Base-by-base conservation (phyloP, 352 stramenopile species). In the Albugo candida region DNA sequence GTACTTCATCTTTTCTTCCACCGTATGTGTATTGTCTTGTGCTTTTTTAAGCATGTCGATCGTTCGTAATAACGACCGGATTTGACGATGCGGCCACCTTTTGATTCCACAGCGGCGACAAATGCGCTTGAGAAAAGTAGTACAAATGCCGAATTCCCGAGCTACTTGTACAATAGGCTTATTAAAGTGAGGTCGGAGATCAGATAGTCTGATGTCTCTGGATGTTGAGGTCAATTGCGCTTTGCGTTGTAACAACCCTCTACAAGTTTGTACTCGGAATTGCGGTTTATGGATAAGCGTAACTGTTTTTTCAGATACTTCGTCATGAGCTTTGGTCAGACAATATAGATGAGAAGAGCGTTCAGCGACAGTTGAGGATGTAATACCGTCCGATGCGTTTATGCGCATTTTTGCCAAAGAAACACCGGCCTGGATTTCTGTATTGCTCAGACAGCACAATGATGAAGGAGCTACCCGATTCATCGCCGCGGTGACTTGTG, bases 51-150 rank as follows among this genome's bases (percentile, higher is more conserved):
- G 60, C 71, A 84, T 84, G 56, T 81, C 55, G 35, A 82, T 76
- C 21, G 72, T 82, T 16, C 72, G 62, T 31, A 59, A 64, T n/a
- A 84, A 51, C 36, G 72, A 84, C 1, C 67, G 65, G 44, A 82
- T 77, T 48, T 83, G 70, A 18, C 70, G 65, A 45, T 83, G 70
- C 21, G 70, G 70, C 67, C 70, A 80, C 14, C 70, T 60, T 49
- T 76, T 76, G 51, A 83, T 76, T 36, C 67, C 70, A 48, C 55
- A 68, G 8, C 66, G 65, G 0, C 71, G 68, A 39, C 71, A 83
- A 21, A 81, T 81, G 45, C 81, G 81, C 59, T 83, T 83, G 19
- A 83, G 54, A 36, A 82, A 80, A 4, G 72, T 81, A n/a, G 63
- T 82, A 56, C 70, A 82, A 36, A 82, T 79, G 39, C 72, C 65